Conservation (phyloP, 169 alveolate species). For the Cardiosporidium cionae region DNA sequence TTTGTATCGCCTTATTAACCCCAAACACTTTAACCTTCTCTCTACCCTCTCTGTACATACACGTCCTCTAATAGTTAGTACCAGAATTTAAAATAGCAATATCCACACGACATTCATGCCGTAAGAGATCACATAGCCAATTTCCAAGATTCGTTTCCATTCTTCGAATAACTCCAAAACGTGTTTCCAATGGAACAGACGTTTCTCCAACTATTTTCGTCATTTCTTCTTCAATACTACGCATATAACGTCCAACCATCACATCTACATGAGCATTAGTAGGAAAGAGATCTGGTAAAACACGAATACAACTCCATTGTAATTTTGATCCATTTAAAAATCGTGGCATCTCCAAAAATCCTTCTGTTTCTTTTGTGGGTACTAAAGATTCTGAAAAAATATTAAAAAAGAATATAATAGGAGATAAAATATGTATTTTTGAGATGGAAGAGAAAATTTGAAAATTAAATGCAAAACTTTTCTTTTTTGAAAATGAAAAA, state of each 20-base stretch:
- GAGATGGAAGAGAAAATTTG: too few relatives aligned
- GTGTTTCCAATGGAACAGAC: conserved; percentile 61
- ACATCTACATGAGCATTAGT: conserved; percentile 43
- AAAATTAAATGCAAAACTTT: too few relatives aligned
- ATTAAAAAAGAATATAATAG: too few relatives aligned
- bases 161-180: conserved; percentile 58
- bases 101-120: conserved; percentile 58
- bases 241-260: conserved; percentile 42
- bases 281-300: conserved; percentile 20
- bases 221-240: conserved; percentile 46
- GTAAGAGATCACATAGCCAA: conserved; percentile 70
- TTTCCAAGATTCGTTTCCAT: conserved; percentile 67
- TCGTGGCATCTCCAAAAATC: conserved; percentile 22
- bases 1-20: too few relatives aligned
- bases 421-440: too few relatives aligned
- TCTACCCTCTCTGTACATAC: too few relatives aligned
- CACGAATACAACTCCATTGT: conserved; percentile 44
- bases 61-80: too few relatives aligned
- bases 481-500: too few relatives aligned
- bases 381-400: too few relatives aligned
- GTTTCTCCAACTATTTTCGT: conserved; percentile 53
- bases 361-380: conserved; percentile 29
- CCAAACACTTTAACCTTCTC: too few relatives aligned
- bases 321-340: conserved; percentile 51
- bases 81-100: conserved; percentile 69